A percentile compares a stretch with the other conserved stretches of the same genome.
Evolutionary conservation across 2,329 filamentous ascomycete species (phyloP).

Genomic region (Claviceps pusilla): DNA sequence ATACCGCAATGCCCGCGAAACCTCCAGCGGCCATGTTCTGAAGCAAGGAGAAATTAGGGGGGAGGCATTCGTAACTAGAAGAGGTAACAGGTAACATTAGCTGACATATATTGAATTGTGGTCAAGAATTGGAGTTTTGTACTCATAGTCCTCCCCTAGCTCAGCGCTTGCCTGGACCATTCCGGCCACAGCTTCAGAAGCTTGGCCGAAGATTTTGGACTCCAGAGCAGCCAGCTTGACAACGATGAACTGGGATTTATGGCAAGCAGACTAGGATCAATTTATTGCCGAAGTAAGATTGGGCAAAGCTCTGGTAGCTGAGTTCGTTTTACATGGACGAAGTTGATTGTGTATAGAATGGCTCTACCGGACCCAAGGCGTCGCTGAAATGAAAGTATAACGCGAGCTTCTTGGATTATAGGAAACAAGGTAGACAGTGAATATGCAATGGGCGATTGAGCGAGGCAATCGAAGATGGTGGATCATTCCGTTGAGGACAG

Average conservation of each 20-base stretch:
- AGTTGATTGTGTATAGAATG: neutral
- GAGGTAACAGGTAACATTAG: neutral
- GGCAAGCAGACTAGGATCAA: neutral
- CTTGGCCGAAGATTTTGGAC: slow-evolving; percentile 45
- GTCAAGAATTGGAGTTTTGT: slow-evolving; percentile 15
- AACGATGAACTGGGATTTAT: neutral
- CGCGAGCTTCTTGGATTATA: neutral
- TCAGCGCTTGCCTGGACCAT: slow-evolving; percentile 55
- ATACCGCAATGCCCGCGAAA: slow-evolving; percentile 88
- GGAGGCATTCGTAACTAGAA: slow-evolving; percentile 75
- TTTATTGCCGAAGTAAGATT: neutral
- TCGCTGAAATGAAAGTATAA: neutral
- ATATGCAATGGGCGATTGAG: neutral
- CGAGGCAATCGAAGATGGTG: neutral
- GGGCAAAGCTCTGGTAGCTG: neutral
- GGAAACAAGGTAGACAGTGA: neutral
- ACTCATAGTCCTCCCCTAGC: slow-evolving; percentile 52
- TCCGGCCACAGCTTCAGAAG: slow-evolving; percentile 50
- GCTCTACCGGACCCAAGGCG: neutral
- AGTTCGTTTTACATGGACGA: neutral
- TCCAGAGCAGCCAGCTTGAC: slow-evolving; percentile 48
- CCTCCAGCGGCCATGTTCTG: slow-evolving; percentile 95
- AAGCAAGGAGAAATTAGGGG: slow-evolving; percentile 81
- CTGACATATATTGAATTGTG: neutral
- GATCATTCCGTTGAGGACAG: neutral